Evolutionary conservation across 345 rosid genomes (phyloP).

Genomic region (Gossypium longicalyx): DNA sequence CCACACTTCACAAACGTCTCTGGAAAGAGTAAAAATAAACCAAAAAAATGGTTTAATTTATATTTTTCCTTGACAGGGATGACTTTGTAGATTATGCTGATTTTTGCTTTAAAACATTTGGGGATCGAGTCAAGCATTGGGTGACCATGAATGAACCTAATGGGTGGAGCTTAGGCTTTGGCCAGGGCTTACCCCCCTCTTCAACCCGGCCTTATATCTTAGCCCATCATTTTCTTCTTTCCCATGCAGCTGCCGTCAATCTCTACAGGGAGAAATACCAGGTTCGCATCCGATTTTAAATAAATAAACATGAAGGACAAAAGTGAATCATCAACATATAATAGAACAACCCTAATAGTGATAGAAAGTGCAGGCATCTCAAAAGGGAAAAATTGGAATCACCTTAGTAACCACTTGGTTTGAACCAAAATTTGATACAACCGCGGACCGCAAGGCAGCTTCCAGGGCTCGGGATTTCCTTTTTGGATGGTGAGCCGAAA

Average conservation of each 20-base stretch:
- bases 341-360: neutral
- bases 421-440: conserved; percentile 29
- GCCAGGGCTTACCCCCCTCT: conserved; percentile 24
- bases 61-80: conserved; percentile 23
- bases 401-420: conserved; percentile 24
- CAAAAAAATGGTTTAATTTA: neutral
- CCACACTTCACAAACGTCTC: too few relatives aligned
- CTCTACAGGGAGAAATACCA: conserved; percentile 24
- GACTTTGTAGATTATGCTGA: conserved; percentile 41
- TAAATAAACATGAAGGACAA: neutral
- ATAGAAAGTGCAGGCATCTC: conserved; percentile 16
- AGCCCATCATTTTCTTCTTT: conserved; percentile 26
- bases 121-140: conserved; percentile 39
- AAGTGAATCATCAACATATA: too few relatives aligned
- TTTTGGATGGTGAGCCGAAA: conserved; percentile 22
- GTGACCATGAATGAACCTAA: conserved; percentile 37
- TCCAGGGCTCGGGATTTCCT: conserved; percentile 26
- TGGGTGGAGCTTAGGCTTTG: conserved; percentile 12
- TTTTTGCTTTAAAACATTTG: conserved; percentile 41
- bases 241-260: conserved; percentile 29
- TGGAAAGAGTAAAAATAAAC: too few relatives aligned
- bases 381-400: conserved; percentile 35
- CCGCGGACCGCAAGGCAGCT: conserved; percentile 24
- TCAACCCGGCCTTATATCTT: conserved; percentile 23
- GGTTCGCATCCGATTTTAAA: conserved; percentile 1